Evolutionary conservation across 1,139 yeast genomes (phyloP).

Genomic region (Torulaspora globosa): DNA sequence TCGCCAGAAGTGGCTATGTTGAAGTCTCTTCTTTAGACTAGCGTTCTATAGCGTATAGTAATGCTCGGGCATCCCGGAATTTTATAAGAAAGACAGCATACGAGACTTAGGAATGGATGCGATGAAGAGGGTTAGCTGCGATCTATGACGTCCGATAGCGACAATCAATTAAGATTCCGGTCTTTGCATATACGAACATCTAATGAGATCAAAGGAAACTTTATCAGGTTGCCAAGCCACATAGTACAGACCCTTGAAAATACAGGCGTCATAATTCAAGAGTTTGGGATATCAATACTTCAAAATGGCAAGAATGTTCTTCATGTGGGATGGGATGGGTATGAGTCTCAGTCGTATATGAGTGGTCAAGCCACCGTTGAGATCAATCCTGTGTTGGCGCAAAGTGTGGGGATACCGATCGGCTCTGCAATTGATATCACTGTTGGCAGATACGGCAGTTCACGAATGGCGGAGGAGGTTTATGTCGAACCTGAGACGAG

Average conservation of each 20-base stretch:
- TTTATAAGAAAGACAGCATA: neutral
- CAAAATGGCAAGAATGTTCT: constrained; percentile 15
- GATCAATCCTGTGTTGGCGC: constrained; percentile 55
- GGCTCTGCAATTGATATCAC: constrained; percentile 40
- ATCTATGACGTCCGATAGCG: constrained; percentile 11
- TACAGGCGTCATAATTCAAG: constrained; percentile 24
- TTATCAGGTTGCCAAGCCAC: constrained; percentile 28
- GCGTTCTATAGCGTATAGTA: neutral
- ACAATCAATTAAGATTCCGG: constrained; percentile 16
- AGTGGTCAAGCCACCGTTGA: constrained; percentile 41
- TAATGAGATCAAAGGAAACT: constrained; percentile 29
- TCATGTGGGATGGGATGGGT: constrained; percentile 84
- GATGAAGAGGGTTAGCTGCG: neutral
- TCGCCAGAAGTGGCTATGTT: neutral
- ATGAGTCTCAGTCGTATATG: constrained; percentile 41
- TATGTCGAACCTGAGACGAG: constrained; percentile 72
- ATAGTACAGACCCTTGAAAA: constrained; percentile 25
- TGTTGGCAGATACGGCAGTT: constrained; percentile 41
- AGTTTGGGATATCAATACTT: constrained; percentile 24
- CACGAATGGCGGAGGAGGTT: constrained; percentile 54
- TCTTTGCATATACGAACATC: constrained; percentile 14
- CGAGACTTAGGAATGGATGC: neutral
- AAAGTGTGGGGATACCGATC: constrained; percentile 39
- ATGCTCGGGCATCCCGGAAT: neutral
- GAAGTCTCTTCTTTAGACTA: neutral